Evolutionary conservation across 345 rosid genomes (phyloP).

Genomic region (Bruguiera parviflora): DNA sequence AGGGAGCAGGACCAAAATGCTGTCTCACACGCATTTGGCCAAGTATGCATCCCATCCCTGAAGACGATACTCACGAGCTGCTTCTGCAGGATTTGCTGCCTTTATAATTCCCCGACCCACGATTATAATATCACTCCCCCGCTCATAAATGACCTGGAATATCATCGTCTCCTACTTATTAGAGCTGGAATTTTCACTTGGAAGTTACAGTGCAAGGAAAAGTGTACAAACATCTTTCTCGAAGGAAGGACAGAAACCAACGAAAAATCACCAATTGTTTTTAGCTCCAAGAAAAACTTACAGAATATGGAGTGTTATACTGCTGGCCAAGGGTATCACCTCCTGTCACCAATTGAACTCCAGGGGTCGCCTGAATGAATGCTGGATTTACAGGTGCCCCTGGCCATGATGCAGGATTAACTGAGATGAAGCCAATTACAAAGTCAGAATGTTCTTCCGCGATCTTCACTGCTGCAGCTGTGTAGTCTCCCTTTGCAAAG

Average conservation of each 20-base stretch:
- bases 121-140: constrained; percentile 92
- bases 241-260: neutral
- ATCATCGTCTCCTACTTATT: neutral
- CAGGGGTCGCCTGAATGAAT: constrained; percentile 95
- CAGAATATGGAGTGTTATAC: constrained; percentile 91
- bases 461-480: constrained; percentile 85
- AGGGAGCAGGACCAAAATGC: neutral
- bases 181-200: neutral
- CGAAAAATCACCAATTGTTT: neutral
- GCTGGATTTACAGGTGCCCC: constrained; percentile 73
- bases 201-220: too few species aligned
- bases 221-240: neutral
- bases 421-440: constrained; percentile 94
- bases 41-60: constrained; percentile 96
- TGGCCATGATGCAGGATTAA: constrained; percentile 95
- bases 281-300: constrained; percentile 30
- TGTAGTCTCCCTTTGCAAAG: constrained; percentile 92
- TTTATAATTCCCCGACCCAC: constrained; percentile 96
- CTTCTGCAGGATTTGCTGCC: constrained; percentile 71
- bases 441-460: constrained; percentile 95
- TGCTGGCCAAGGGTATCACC: constrained; percentile 94
- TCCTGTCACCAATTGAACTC: constrained; percentile 90
- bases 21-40: constrained; percentile 45
- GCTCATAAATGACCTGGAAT: constrained; percentile 67
- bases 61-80: constrained; percentile 77